phyloP scores from a whole-genome alignment of 176 grass and related monocot species.

The Oryza glaberrima region DNA sequence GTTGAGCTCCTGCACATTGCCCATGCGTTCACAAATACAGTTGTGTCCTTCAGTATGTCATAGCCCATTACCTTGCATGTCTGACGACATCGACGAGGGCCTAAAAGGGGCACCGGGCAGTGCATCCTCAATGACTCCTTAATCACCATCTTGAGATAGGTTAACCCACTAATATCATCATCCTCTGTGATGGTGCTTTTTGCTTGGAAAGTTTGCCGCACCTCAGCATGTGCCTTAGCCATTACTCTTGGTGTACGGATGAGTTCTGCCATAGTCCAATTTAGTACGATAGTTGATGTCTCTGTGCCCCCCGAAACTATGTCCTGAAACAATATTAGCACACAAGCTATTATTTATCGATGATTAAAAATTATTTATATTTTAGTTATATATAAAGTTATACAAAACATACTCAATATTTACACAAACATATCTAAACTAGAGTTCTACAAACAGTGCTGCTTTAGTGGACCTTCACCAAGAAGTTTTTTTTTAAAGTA shows the following conservation, averaged over 20 bases:
- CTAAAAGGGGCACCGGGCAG: background rate
- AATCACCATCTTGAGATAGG: slow-evolving; percentile 4
- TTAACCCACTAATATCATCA: background rate
- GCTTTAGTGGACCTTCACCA: no score
- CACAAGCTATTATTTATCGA: background rate
- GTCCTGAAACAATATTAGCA: background rate
- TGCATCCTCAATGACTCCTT: slow-evolving; percentile 32
- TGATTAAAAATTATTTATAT: background rate
- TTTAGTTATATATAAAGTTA: no score
- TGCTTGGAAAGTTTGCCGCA: background rate
- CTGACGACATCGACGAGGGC: background rate
- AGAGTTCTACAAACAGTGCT: no score
- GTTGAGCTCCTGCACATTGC: background rate
- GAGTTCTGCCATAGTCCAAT: slow-evolving; percentile 26
- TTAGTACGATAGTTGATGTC: background rate
- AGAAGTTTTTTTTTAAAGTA: no score
- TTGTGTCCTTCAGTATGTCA: background rate
- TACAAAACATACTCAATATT: no score
- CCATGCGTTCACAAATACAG: slow-evolving; percentile 15
- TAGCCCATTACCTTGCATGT: slow-evolving; percentile 25
- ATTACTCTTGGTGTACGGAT: background rate
- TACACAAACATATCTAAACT: no score
- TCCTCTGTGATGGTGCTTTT: background rate
- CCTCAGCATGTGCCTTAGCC: slow-evolving; percentile 5
- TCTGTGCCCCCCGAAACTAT: slow-evolving; percentile 18